phyloP scores from a whole-genome alignment of 768 basidiomycete species.

The Suillus alpinus region DNA sequence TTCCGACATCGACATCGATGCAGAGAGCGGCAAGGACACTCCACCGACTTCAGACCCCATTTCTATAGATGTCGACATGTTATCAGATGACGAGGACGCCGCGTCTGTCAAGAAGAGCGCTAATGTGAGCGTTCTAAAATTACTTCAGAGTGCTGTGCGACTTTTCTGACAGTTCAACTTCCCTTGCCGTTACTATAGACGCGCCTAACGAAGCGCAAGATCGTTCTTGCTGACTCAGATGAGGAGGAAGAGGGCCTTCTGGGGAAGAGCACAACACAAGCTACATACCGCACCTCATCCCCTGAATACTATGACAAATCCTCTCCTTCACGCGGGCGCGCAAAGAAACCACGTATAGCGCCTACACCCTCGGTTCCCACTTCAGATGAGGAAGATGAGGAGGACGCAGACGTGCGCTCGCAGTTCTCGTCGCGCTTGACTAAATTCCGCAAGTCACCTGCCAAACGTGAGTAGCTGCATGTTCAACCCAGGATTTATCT shows the following conservation, averaged over 20 bases:
- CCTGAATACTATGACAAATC: slow-evolving; percentile 23
- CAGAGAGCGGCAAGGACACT: slow-evolving; percentile 48
- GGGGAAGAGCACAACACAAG: slow-evolving; percentile 8
- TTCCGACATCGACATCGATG: slow-evolving; percentile 39
- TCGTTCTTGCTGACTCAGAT: slow-evolving; percentile 67
- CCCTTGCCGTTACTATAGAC: slow-evolving; percentile 21
- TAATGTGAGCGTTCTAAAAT: slow-evolving; percentile 29
- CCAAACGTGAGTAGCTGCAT: slow-evolving; percentile 41
- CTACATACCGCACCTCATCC: slow-evolving; percentile 25
- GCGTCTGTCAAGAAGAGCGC: slow-evolving; percentile 32
- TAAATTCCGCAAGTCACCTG: slow-evolving; percentile 63
- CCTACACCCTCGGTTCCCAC: slow-evolving; percentile 41
- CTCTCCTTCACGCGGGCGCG: slow-evolving; percentile 31
- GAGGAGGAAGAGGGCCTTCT: slow-evolving; percentile 42
- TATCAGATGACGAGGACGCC: slow-evolving; percentile 48
- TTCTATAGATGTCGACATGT: slow-evolving; percentile 62
- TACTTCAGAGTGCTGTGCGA: not conserved
- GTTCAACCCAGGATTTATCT: slow-evolving; percentile 1
- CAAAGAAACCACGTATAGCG: slow-evolving; percentile 63
- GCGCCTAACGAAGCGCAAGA: slow-evolving; percentile 60
- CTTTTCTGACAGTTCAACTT: not conserved
- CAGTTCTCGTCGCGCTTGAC: slow-evolving; percentile 61
- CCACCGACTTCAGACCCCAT: slow-evolving; percentile 79
- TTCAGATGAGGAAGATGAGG: slow-evolving; percentile 52
- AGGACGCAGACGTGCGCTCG: slow-evolving; percentile 34